A percentile compares a stretch with the other conserved stretches of the same genome.
Conservation (phyloP, 2,329 filamentous ascomycete species). For the Macrophomina phaseolina region DNA sequence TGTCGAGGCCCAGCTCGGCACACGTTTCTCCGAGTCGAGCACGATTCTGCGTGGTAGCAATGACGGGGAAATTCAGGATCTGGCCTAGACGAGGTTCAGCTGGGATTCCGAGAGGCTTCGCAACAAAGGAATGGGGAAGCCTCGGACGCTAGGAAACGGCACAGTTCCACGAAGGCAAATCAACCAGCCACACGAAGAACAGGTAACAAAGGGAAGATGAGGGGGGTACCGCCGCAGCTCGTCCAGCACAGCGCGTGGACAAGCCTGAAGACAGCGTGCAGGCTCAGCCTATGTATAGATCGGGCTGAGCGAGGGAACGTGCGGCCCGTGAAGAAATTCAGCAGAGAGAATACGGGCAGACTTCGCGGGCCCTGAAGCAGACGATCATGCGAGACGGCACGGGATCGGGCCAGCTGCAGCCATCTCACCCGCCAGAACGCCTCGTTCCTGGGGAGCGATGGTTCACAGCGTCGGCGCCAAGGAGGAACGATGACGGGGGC, state of each 20-base stretch:
- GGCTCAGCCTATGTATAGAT: conserved; percentile 14
- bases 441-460: conserved; percentile 13
- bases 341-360: not conserved
- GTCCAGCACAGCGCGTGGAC: conserved; percentile 8
- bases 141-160: conserved; percentile 19
- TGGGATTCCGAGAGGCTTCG: not conserved
- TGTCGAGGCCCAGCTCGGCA: conserved; percentile 66
- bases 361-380: not conserved
- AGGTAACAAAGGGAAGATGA: conserved; percentile 16
- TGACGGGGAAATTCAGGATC: conserved; percentile 75
- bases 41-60: conserved; percentile 84
- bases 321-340: conserved; percentile 8
- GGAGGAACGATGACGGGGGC: conserved; percentile 17
- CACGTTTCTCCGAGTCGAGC: conserved; percentile 81
- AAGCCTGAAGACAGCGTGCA: conserved; percentile 1
- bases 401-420: conserved; percentile 10
- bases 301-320: not conserved
- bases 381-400: conserved; percentile 7
- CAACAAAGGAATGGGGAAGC: conserved; percentile 10
- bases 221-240: conserved; percentile 4
- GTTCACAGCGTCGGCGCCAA: conserved; percentile 6
- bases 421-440: conserved; percentile 7
- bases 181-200: conserved; percentile 17
- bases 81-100: conserved; percentile 43
- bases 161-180: conserved; percentile 20